phyloP scores from a whole-genome alignment of 495 filamentous ascomycete genomes.

The Aspergillus cristatus region DNA sequence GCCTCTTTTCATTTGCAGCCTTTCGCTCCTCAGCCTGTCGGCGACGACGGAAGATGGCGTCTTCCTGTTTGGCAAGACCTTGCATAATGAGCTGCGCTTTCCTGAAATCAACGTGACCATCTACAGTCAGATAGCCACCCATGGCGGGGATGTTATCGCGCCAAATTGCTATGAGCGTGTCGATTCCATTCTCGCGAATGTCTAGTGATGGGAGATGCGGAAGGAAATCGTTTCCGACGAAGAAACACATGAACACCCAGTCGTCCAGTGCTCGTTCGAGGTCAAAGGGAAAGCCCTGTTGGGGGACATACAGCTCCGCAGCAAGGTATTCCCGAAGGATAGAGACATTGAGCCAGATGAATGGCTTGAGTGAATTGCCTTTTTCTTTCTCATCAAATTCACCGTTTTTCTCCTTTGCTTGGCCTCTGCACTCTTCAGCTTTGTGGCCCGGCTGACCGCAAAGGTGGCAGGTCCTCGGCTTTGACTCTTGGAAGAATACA shows the following conservation, averaged over 20 bases:
- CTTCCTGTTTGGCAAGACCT: constrained; percentile 89
- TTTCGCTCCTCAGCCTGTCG: constrained; percentile 74
- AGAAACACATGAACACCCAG: constrained; percentile 99
- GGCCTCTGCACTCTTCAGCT: constrained; percentile 71
- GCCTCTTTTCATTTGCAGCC: constrained; percentile 65
- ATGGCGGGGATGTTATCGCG: constrained; percentile 82
- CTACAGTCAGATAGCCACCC: constrained; percentile 92
- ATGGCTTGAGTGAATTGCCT: constrained; percentile 64
- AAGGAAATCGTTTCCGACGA: constrained; percentile 98
- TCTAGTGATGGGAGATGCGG: constrained; percentile 94
- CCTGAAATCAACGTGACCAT: constrained; percentile 82
- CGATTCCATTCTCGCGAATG: constrained; percentile 94
- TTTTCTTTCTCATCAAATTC: constrained; percentile 80
- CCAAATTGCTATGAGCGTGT: constrained; percentile 93
- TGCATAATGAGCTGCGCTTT: constrained; percentile 81
- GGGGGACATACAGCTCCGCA: constrained; percentile 74
- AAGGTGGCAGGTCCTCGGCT: constrained; percentile 67
- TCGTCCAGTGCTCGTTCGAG: constrained; percentile 95
- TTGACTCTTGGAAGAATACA: constrained; percentile 85
- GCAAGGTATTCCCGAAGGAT: constrained; percentile 89
- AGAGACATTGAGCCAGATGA: constrained; percentile 96
- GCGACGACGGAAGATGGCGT: constrained; percentile 82
- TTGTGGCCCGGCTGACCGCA: constrained; percentile 90
- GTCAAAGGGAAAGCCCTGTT: constrained; percentile 73
- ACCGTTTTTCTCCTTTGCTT: constrained; percentile 73